Evolutionary conservation across 345 rosid genomes (phyloP).

Genomic region (Melastoma malabathricum): DNA sequence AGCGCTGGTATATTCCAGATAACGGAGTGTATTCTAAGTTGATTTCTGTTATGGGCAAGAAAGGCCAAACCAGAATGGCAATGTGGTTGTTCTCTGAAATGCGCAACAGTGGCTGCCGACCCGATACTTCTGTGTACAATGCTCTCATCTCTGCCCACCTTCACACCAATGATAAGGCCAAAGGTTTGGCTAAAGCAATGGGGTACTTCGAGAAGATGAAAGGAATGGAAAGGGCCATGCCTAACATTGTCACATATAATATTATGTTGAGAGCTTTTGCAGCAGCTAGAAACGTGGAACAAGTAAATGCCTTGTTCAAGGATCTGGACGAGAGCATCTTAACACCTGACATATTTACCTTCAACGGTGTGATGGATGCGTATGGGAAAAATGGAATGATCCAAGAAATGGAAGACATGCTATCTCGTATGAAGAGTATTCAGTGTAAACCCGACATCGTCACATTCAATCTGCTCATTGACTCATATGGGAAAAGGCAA

Average conservation of each 20-base stretch:
- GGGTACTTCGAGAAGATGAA: conserved; percentile 81
- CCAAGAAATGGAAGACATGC: conserved; percentile 75
- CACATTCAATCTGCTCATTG: conserved; percentile 71
- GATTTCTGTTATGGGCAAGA: conserved; percentile 77
- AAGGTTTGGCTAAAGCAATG: conserved; percentile 66
- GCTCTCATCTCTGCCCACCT: conserved; percentile 85
- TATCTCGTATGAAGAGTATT: conserved; percentile 56
- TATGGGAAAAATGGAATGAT: conserved; percentile 93
- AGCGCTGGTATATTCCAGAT: conserved; percentile 77
- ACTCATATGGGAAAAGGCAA: conserved; percentile 74
- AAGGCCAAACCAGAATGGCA: conserved; percentile 84
- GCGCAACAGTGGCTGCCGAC: conserved; percentile 91
- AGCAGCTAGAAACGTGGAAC: conserved; percentile 54
- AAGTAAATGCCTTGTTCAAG: conserved; percentile 62
- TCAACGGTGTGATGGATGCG: conserved; percentile 89
- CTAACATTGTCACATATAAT: conserved; percentile 79
- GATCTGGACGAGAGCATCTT: conserved; percentile 48
- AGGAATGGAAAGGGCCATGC: conserved; percentile 60
- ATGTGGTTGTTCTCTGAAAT: conserved; percentile 98
- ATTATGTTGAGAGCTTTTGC: conserved; percentile 86
- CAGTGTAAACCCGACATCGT: conserved; percentile 72
- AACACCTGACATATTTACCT: conserved; percentile 67
- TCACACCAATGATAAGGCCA: conserved; percentile 62
- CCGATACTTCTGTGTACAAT: conserved; percentile 81
- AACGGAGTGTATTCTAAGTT: conserved; percentile 76